Evolutionary conservation across 1,284 basidiomycete species (phyloP).

Genomic region (Taiwanofungus camphoratus): DNA sequence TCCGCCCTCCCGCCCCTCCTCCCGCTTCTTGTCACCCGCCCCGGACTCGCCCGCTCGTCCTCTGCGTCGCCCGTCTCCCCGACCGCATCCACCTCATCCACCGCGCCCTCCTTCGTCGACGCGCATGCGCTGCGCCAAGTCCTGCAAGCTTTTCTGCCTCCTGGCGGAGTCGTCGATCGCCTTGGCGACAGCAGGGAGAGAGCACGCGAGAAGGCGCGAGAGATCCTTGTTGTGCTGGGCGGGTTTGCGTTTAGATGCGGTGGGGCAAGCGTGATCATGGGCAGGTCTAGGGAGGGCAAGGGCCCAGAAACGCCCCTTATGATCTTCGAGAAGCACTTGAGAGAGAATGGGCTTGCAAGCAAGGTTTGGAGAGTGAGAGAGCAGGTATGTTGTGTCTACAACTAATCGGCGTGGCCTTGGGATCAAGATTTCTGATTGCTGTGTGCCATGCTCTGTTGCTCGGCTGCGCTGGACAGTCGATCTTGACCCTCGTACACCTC

Average conservation of each 20-base stretch:
- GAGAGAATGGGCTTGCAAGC: constrained; percentile 68
- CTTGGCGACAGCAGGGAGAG: constrained; percentile 76
- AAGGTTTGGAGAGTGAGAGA: constrained; percentile 81
- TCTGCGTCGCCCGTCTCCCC: constrained; percentile 47
- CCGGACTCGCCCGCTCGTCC: constrained; percentile 27
- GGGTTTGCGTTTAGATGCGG: constrained; percentile 61
- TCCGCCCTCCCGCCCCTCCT: constrained; percentile 59
- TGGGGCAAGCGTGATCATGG: constrained; percentile 36
- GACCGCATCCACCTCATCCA: constrained; percentile 38
- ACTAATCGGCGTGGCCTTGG: background rate
- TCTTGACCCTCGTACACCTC: constrained; percentile 63
- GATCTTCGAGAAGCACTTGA: constrained; percentile 72
- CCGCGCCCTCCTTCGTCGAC: constrained; percentile 43
- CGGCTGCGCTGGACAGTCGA: constrained; percentile 37
- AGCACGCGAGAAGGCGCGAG: constrained; percentile 69
- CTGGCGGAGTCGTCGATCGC: constrained; percentile 75
- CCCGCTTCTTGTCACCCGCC: constrained; percentile 47
- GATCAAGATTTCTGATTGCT: background rate
- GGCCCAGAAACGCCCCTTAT: constrained; percentile 70
- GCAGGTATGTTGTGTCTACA: constrained; percentile 48
- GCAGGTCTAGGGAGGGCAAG: constrained; percentile 57
- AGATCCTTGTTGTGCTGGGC: constrained; percentile 66
- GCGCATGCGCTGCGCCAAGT: constrained; percentile 55
- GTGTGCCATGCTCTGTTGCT: background rate
- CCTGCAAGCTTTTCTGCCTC: constrained; percentile 61